Evolutionary conservation across 345 rosid genomes (phyloP), one percentile per base, ranked within the genome.

Genomic region (Arabis hirsuta): DNA sequence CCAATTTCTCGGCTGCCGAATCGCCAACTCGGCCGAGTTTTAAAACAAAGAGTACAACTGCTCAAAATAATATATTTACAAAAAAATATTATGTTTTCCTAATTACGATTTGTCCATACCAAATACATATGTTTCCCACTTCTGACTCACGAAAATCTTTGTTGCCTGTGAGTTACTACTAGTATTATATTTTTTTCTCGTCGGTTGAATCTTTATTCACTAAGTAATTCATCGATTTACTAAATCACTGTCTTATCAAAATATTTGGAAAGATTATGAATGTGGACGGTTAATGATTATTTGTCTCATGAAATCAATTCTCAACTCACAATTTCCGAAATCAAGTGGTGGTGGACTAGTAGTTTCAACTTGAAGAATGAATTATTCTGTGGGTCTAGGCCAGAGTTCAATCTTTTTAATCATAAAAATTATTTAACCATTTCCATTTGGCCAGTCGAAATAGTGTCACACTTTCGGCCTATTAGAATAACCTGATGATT

Each of bases 161-260:
- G 19, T 31, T 55, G 47, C 7, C 57, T 59, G 43, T 36, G 29
- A 46, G 65, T 24, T 65, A 10, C 65, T 22, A 24, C 9, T 47
- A 19, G 2, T 32, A 5, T 5, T n/a, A n/a, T n/a, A 31, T 6
- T 7, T 69, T 19, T 7, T 20, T 34, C 55, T 44, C 34, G 20
- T 12, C 59, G 41, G 22, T 19, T 48, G 58, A 60, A 71, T 51
- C 51, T 61, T 51, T 43, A 38, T 47, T 58, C 34, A 38, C 65
- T 26, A 59, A 58, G 20, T 59, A 48, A 48, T 48, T 50, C 42
- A 66, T 41, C 16, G 14, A 48, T 16, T 58, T 24, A 7, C 19
- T 36, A 26, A 16, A 58, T 58, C 14, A 22, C 27, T 44, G 1
- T 69, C 29, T 50, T 38, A 57, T 50, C 48, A 59, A 10, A 1